Base-by-base conservation (phyloP, 169 alveolate species). In the Fabrea salina region DNA sequence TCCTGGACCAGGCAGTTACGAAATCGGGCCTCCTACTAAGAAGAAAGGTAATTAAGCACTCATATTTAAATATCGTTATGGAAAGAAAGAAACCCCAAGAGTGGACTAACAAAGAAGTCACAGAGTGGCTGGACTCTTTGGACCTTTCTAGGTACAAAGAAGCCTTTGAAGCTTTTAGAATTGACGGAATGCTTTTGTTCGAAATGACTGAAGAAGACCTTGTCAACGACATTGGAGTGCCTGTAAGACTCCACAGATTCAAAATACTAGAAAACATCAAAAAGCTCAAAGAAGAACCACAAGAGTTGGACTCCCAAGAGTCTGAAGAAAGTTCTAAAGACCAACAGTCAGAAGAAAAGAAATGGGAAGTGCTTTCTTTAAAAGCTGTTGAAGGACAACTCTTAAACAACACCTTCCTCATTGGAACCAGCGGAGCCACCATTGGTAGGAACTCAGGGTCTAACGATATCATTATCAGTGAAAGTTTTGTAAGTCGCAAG, bases 381-480 rank as follows among this genome's bases (percentile, higher is more conserved):
- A 87, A 87, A 50, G 91, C 85, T 37, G 91, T 86, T 5, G 88
- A 81, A 59, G 91, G 91, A 0, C 57, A 80, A 39, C 86, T 82
- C 5, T 40, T 77, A 6, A 70, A 82, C 74, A 86, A 77, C 35
- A 82, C 77, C 1, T 86, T 51, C 61, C 49, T 82, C 8, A 70
- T 86, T 22, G 88, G 91, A 2, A 80, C 53, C 16, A 37, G 56
- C 11, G 91, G 91, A 30, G 91, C 88, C 3, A 47, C 83, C 19
- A 76, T 86, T 32, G 91, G 91, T 16, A 37, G 91, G 11, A 84
- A 82, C 50, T 64, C 86, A 33, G 86, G 84, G 22, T 80, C 87
- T 5, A 81, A 82, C 47, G 85, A 86, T 6, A 86, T 86, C 11
- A 86, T 86, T 1, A 81, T 86, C 32, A 71, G 86, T 27, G 91